Evolutionary conservation across 768 basidiomycete species (phyloP).

Genomic region (Filobasidium wieringae): DNA sequence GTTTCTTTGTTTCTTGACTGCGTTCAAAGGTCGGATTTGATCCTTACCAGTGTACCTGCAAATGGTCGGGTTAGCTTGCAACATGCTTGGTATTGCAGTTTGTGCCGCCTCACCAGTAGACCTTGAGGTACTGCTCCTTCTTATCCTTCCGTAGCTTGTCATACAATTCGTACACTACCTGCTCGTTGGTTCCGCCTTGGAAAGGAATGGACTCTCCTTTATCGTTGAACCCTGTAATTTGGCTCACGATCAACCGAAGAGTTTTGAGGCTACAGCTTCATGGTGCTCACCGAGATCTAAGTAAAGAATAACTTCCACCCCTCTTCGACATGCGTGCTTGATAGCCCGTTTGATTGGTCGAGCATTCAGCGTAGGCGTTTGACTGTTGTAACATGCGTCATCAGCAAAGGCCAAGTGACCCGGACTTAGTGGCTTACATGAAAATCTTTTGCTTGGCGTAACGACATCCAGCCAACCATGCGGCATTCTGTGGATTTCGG

Average conservation of each 20-base stretch:
- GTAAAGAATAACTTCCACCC: constrained; percentile 52
- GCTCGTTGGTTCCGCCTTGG: constrained; percentile 63
- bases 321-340: constrained; percentile 52
- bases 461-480: constrained; percentile 55
- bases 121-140: constrained; percentile 43
- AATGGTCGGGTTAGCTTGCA: background rate
- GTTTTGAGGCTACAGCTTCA: constrained; percentile 39
- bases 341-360: constrained; percentile 51
- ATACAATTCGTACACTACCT: constrained; percentile 54
- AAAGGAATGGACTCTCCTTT: constrained; percentile 54
- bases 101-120: constrained; percentile 34
- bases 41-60: constrained; percentile 54
- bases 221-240: constrained; percentile 43
- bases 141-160: constrained; percentile 44
- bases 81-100: background rate
- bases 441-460: constrained; percentile 55
- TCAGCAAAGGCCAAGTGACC: background rate
- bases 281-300: constrained; percentile 47
- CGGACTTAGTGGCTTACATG: constrained; percentile 43
- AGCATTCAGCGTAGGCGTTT: constrained; percentile 63
- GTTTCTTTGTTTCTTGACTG: constrained; percentile 56
- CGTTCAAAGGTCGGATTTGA: constrained; percentile 54
- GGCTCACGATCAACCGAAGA: too few species aligned
- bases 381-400: constrained; percentile 35
- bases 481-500: constrained; percentile 52